Conservation (phyloP, 2,329 filamentous ascomycete species). For the Bipolaris sorokiniana region DNA sequence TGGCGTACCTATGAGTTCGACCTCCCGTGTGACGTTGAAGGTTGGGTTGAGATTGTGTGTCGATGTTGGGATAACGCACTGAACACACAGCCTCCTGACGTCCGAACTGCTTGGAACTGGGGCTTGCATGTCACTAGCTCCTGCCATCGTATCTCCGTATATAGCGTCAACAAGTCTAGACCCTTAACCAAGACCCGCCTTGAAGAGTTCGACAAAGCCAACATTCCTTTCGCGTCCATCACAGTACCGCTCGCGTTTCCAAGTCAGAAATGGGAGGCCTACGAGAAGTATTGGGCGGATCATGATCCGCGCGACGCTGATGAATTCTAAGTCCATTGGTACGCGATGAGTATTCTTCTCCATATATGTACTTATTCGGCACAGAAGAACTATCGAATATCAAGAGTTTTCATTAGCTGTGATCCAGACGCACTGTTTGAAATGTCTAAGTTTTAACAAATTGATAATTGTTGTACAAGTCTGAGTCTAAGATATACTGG, state of each 20-base stretch:
- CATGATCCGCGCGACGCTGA: not conserved
- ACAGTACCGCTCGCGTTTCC: not conserved
- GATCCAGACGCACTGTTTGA: not conserved
- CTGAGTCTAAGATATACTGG: not conserved
- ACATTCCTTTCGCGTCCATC: not conserved
- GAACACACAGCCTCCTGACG: conserved; percentile 54
- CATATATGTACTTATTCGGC: not conserved
- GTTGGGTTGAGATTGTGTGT: conserved; percentile 50
- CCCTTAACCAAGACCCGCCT: conserved; percentile 27
- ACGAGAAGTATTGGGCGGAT: not conserved
- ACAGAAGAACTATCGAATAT: not conserved
- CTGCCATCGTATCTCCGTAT: conserved; percentile 61
- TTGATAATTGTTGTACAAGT: not conserved
- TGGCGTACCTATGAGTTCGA: conserved; percentile 71
- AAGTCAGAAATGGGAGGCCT: not conserved
- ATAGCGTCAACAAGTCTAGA: conserved; percentile 65
- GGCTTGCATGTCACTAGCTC: conserved; percentile 68
- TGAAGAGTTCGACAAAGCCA: not conserved
- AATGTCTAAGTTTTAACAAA: not conserved
- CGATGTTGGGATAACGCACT: conserved; percentile 54
- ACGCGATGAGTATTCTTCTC: not conserved
- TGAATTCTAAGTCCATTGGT: not conserved
- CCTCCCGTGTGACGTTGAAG: conserved; percentile 62
- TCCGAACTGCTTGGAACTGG: conserved; percentile 63
- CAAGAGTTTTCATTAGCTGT: not conserved